Evolutionary conservation across 2,329 filamentous ascomycete species (phyloP).

Genomic region (Hymenoscyphus infarciens): DNA sequence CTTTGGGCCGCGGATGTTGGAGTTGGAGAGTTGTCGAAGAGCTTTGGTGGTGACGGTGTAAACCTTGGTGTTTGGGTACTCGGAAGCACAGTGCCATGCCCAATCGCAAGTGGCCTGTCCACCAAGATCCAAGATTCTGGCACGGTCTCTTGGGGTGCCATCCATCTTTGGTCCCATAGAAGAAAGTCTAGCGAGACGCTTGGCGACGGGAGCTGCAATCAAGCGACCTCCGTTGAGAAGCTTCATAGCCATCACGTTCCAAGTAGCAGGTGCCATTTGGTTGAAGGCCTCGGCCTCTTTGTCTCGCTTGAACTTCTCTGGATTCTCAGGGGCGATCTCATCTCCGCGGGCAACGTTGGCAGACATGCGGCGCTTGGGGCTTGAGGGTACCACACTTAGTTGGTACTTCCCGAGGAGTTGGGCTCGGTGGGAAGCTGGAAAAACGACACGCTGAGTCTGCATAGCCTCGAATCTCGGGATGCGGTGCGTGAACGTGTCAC

Average conservation of each 20-base stretch:
- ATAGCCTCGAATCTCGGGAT: constrained; percentile 83
- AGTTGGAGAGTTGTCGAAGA: constrained; percentile 66
- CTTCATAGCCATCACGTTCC: constrained; percentile 60
- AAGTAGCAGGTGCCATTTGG: constrained; percentile 61
- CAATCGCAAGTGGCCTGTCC: constrained; percentile 85
- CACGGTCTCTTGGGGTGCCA: constrained; percentile 48
- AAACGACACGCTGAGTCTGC: constrained; percentile 75
- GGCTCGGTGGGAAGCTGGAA: constrained; percentile 69
- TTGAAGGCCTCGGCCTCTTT: constrained; percentile 77
- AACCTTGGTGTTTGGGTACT: constrained; percentile 80
- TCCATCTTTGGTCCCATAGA: constrained; percentile 44
- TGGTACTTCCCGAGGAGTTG: constrained; percentile 84
- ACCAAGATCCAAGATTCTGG: constrained; percentile 79
- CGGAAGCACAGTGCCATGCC: constrained; percentile 89
- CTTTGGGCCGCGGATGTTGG: constrained; percentile 73
- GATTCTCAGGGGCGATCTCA: constrained; percentile 59
- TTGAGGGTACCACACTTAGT: constrained; percentile 65
- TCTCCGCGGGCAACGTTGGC: constrained; percentile 72
- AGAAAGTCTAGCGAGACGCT: constrained; percentile 55
- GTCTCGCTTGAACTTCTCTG: constrained; percentile 61
- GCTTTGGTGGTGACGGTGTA: constrained; percentile 81
- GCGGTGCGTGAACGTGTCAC: constrained; percentile 81
- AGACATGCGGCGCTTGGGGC: constrained; percentile 66
- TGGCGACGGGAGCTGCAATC: constrained; percentile 60
- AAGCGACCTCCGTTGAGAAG: constrained; percentile 62